phyloP scores from a whole-genome alignment of 2,329 filamentous ascomycete species.

The Periconia macrospinosa region DNA sequence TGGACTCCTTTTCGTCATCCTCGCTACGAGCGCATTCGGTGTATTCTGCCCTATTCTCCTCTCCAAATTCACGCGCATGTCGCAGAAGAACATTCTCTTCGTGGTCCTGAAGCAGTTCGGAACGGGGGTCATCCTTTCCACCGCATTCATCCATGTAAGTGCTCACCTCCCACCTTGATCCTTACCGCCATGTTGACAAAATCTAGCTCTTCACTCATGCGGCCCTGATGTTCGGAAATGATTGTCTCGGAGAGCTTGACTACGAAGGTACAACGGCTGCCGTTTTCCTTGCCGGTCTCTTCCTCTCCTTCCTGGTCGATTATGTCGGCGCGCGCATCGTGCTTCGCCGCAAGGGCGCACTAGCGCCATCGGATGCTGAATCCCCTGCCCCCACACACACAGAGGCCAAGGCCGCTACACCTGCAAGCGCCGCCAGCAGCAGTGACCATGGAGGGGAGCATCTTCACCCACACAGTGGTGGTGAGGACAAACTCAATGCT shows the following conservation, averaged over 20 bases:
- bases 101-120: conserved; percentile 71
- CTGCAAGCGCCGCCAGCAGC: conserved; percentile 17
- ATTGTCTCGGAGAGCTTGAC: conserved; percentile 65
- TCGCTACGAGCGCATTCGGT: conserved; percentile 69
- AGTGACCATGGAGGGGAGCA: conserved; percentile 14
- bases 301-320: conserved; percentile 73
- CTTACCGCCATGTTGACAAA: background rate
- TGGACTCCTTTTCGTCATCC: conserved; percentile 71
- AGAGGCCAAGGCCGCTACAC: conserved; percentile 18
- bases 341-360: conserved; percentile 25
- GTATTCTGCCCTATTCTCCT: conserved; percentile 70
- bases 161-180: background rate
- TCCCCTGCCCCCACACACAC: background rate
- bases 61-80: conserved; percentile 58
- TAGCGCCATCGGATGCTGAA: conserved; percentile 17
- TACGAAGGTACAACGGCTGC: conserved; percentile 73
- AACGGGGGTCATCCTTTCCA: conserved; percentile 72
- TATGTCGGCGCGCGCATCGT: conserved; percentile 66
- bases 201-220: conserved; percentile 74
- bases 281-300: conserved; percentile 73
- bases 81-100: conserved; percentile 54
- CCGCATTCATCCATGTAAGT: conserved; percentile 68
- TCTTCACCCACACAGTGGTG: conserved; percentile 19
- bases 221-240: conserved; percentile 69
- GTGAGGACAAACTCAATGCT: conserved; percentile 60